Evolutionary conservation across 2,329 filamentous ascomycete genomes (phyloP).

Genomic region (Colletotrichum godetiae): DNA sequence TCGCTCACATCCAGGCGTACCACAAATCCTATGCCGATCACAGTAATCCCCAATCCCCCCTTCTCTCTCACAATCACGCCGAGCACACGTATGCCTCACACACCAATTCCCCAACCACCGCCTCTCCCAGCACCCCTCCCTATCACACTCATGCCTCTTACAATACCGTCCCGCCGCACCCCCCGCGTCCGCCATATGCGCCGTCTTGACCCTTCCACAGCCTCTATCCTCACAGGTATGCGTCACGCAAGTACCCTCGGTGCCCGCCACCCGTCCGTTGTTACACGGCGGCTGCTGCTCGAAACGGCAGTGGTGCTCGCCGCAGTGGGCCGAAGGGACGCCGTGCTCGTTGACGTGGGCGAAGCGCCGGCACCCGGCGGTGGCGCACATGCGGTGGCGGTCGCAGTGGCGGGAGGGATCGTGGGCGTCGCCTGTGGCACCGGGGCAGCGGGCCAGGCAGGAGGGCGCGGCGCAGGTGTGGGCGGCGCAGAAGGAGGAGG

Average conservation of each 20-base stretch:
- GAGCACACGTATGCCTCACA: conserved; percentile 41
- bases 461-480: conserved; percentile 43
- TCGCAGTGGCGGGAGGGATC: conserved; percentile 42
- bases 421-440: conserved; percentile 30
- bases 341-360: conserved; percentile 43
- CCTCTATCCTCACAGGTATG: conserved; percentile 39
- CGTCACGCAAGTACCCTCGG: conserved; percentile 36
- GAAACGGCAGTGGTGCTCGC: conserved; percentile 43
- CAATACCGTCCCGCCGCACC: conserved; percentile 25
- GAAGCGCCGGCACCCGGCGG: conserved; percentile 39
- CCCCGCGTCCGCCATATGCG: background rate
- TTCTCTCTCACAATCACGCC: conserved; percentile 41
- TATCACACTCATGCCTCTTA: conserved; percentile 42
- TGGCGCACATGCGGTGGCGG: conserved; percentile 42
- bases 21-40: conserved; percentile 37
- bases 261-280: conserved; percentile 34
- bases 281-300: conserved; percentile 38
- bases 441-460: conserved; percentile 40
- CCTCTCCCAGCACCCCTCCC: conserved; percentile 38
- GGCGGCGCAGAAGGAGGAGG: conserved; percentile 38
- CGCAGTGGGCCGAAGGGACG: conserved; percentile 40
- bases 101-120: conserved; percentile 39
- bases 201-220: conserved; percentile 38
- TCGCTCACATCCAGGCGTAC: conserved; percentile 23
- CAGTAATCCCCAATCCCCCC: conserved; percentile 38